phyloP scores from a whole-genome alignment of 345 rosid species.

The Eucalyptus coolabah region DNA sequence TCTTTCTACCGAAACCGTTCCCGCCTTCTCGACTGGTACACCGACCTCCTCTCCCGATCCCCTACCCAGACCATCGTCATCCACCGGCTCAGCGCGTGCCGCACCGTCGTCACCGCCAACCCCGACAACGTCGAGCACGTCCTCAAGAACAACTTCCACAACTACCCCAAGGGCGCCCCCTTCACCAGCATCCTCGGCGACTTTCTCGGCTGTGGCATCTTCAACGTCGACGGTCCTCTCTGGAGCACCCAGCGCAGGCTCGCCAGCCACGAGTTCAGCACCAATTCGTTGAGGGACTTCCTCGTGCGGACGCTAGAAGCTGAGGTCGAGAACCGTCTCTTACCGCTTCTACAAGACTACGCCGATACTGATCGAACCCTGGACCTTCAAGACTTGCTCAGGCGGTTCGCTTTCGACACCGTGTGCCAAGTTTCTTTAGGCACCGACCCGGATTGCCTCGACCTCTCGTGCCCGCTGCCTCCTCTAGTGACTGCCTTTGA shows the following conservation, averaged over 20 bases:
- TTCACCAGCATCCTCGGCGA: constrained; percentile 78
- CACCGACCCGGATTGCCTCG: constrained; percentile 25
- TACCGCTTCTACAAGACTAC: constrained; percentile 30
- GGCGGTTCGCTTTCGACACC: constrained; percentile 33
- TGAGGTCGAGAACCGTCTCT: constrained; percentile 29
- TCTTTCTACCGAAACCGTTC: constrained; percentile 51
- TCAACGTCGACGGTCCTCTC: constrained; percentile 51
- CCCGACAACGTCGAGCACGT: constrained; percentile 67
- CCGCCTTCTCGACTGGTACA: constrained; percentile 79
- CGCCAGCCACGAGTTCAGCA: constrained; percentile 35
- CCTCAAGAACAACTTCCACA: constrained; percentile 66
- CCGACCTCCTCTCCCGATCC: constrained; percentile 45
- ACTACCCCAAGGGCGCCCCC: constrained; percentile 82
- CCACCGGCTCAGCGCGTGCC: constrained; percentile 36
- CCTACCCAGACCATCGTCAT: constrained; percentile 48
- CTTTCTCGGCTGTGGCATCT: constrained; percentile 65
- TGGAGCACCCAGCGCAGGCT: constrained; percentile 56
- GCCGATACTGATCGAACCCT: constrained; percentile 8
- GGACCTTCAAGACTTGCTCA: constrained; percentile 48
- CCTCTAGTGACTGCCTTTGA: constrained; percentile 38
- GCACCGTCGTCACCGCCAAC: constrained; percentile 70
- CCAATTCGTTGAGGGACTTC: constrained; percentile 23
- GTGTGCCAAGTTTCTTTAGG: constrained; percentile 46
- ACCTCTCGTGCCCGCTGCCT: constrained; percentile 7
- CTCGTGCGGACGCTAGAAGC: constrained; percentile 11